Evolutionary conservation across 2,329 filamentous ascomycete genomes (phyloP).

Genomic region (Exophiala aquamarina): DNA sequence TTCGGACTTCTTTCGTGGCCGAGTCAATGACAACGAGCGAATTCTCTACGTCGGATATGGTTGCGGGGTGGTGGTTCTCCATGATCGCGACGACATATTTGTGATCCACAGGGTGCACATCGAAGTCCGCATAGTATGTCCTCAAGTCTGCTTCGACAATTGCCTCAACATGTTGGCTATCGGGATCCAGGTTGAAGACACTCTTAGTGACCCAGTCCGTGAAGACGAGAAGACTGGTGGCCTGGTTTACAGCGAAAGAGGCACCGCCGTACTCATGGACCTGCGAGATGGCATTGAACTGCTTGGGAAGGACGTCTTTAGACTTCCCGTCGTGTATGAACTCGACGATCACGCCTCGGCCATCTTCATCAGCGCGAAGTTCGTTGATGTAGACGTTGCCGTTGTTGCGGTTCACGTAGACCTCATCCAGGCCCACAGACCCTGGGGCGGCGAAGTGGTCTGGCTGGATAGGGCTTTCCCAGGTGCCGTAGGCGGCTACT

Average conservation of each 20-base stretch:
- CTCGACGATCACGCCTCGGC: slow-evolving; percentile 48
- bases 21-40: slow-evolving; percentile 33
- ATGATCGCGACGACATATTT: slow-evolving; percentile 53
- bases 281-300: slow-evolving; percentile 45
- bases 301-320: slow-evolving; percentile 44
- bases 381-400: slow-evolving; percentile 38
- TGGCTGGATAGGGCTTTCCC: slow-evolving; percentile 39
- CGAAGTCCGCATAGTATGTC: slow-evolving; percentile 50
- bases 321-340: slow-evolving; percentile 33
- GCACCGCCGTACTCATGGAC: slow-evolving; percentile 58
- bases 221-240: slow-evolving; percentile 47
- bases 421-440: slow-evolving; percentile 35
- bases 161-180: slow-evolving; percentile 34
- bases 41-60: slow-evolving; percentile 34
- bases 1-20: slow-evolving; percentile 33
- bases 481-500: slow-evolving; percentile 37
- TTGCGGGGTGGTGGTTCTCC: slow-evolving; percentile 46
- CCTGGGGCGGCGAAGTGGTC: slow-evolving; percentile 36
- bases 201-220: slow-evolving; percentile 44
- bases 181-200: slow-evolving; percentile 45
- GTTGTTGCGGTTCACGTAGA: slow-evolving; percentile 30
- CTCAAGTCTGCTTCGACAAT: slow-evolving; percentile 34
- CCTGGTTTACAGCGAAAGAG: slow-evolving; percentile 40
- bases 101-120: slow-evolving; percentile 36
- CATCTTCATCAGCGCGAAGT: slow-evolving; percentile 38